A percentile compares a stretch with the other conserved stretches of the same genome.
phyloP scores from a whole-genome alignment of 1,284 basidiomycete species.

The Pisolithus thermaeus region DNA sequence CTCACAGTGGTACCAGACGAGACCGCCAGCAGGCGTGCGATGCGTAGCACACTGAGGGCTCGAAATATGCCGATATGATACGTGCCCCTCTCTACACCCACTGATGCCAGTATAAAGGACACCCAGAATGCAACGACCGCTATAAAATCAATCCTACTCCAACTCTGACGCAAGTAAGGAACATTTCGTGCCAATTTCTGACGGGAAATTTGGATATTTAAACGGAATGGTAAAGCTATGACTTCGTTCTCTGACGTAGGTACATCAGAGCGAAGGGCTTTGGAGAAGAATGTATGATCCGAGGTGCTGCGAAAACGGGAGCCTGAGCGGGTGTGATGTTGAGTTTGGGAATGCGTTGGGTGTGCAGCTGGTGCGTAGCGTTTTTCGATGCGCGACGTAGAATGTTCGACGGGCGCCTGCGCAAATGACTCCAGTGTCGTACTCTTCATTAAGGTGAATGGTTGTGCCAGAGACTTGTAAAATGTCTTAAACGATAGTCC shows the following conservation, averaged over 20 bases:
- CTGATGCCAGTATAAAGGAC: constrained; percentile 63
- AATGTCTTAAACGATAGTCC: constrained; percentile 27
- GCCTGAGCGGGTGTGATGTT: background rate
- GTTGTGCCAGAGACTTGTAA: constrained; percentile 27
- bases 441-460: constrained; percentile 27
- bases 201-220: constrained; percentile 53
- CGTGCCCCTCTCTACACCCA: constrained; percentile 58
- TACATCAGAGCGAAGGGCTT: constrained; percentile 43
- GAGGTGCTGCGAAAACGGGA: constrained; percentile 15
- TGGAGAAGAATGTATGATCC: constrained; percentile 44
- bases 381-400: background rate
- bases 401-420: constrained; percentile 1
- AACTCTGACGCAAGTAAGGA: constrained; percentile 90
- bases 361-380: background rate
- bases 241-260: constrained; percentile 26
- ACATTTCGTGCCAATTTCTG: constrained; percentile 56
- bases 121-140: constrained; percentile 84
- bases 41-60: constrained; percentile 84
- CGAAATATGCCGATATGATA: constrained; percentile 86
- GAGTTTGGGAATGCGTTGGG: background rate
- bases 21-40: constrained; percentile 78
- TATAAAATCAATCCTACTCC: constrained; percentile 88
- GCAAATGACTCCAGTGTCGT: constrained; percentile 6
- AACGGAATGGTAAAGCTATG: constrained; percentile 60
- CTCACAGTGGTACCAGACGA: constrained; percentile 88